Percentiles rank a stretch among this genome's conserved stretches.
Evolutionary conservation across 2,329 filamentous ascomycete genomes (phyloP).

Genomic region (Albifimbria verrucaria): DNA sequence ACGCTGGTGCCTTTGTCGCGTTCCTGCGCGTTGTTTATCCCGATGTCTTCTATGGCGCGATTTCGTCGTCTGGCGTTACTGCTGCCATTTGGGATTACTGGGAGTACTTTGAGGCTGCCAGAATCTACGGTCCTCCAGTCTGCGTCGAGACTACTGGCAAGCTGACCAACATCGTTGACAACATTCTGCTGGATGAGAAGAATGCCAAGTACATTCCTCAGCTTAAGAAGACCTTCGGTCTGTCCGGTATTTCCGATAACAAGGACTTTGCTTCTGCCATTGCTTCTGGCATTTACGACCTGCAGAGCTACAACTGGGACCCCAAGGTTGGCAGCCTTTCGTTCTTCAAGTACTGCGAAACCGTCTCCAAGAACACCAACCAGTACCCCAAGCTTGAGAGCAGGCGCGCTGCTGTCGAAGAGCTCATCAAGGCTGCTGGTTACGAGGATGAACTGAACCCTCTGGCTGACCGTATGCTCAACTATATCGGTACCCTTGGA

Average conservation of each 20-base stretch:
- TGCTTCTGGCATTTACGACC: constrained; percentile 33
- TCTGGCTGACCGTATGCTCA: constrained; percentile 44
- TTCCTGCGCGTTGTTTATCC: constrained; percentile 75
- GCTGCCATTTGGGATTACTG: constrained; percentile 77
- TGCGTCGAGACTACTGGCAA: constrained; percentile 65
- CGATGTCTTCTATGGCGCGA: constrained; percentile 72
- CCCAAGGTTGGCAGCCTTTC: constrained; percentile 36
- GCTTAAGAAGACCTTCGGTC: constrained; percentile 46
- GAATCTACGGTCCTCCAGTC: constrained; percentile 46
- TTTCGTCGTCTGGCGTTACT: constrained; percentile 77
- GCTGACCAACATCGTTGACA: constrained; percentile 42
- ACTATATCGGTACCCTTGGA: constrained; percentile 46
- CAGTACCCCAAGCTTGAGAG: constrained; percentile 39
- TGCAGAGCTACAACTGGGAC: constrained; percentile 54
- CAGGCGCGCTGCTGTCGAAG: constrained; percentile 30
- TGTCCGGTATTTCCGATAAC: constrained; percentile 37
- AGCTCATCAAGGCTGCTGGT: constrained; percentile 39
- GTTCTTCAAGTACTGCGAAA: constrained; percentile 47
- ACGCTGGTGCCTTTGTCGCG: constrained; percentile 76
- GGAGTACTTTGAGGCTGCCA: constrained; percentile 52
- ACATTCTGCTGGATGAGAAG: constrained; percentile 41
- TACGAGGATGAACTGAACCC: constrained; percentile 33
- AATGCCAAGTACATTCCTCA: constrained; percentile 36
- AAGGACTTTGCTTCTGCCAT: constrained; percentile 48
- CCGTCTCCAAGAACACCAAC: constrained; percentile 36